These are phyloP conservation scores for Komagataella phaffii DNA, from an alignment of 805 yeast genomes.

Conservation along the genomic window DNA sequence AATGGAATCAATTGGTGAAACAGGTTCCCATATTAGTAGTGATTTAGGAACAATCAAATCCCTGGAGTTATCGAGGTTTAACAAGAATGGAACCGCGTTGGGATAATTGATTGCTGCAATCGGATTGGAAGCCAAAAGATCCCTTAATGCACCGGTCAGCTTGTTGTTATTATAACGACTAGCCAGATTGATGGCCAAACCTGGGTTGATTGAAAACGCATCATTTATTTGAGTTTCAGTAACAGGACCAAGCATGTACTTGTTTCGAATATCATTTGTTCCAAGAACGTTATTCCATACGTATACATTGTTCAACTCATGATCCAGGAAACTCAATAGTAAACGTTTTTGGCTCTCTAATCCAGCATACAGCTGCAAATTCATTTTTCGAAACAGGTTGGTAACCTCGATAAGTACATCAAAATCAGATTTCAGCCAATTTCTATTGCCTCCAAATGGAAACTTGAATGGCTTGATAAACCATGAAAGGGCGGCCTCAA, in stretches of 20 bases:
- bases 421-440: slow-evolving; percentile 60
- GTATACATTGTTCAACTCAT: slow-evolving; percentile 58
- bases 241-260: slow-evolving; percentile 19
- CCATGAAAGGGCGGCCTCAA: slow-evolving; percentile 70
- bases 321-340: slow-evolving; percentile 50
- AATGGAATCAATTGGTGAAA: slow-evolving; percentile 76
- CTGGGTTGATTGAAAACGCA: slow-evolving; percentile 60
- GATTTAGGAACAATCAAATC: slow-evolving; percentile 19
- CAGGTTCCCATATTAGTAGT: slow-evolving; percentile 57
- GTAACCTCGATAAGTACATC: slow-evolving; percentile 42
- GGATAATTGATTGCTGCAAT: slow-evolving; percentile 40
- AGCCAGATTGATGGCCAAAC: slow-evolving; percentile 58
- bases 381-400: slow-evolving; percentile 12
- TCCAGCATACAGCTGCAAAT: slow-evolving; percentile 7
- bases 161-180: slow-evolving; percentile 35
- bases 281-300: slow-evolving; percentile 67
- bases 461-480: slow-evolving; percentile 46
- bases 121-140: slow-evolving; percentile 43
- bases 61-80: slow-evolving; percentile 11
- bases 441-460: slow-evolving; percentile 77
- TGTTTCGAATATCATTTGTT: slow-evolving; percentile 25
- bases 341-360: slow-evolving; percentile 39
- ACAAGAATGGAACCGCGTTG: slow-evolving; percentile 43
- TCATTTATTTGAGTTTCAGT: slow-evolving; percentile 28
- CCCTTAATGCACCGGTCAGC: slow-evolving; percentile 23